Percentiles rank a stretch among this genome's conserved stretches.
phyloP scores from a whole-genome alignment of 495 filamentous ascomycete species.

The Trichoderma asperelloides region DNA sequence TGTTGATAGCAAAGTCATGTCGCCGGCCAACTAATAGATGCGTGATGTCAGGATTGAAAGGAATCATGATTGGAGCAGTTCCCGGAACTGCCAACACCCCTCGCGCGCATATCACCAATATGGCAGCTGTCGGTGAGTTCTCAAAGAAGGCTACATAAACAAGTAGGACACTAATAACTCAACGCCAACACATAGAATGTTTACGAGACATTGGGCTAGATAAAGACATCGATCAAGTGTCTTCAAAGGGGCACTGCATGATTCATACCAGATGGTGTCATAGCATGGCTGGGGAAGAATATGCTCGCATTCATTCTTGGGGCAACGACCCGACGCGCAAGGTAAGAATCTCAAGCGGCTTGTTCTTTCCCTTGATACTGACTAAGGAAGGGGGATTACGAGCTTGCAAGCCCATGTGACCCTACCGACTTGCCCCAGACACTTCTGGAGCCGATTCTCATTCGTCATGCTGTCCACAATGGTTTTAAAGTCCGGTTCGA shows the following conservation, averaged over 20 bases:
- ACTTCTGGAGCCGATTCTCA: constrained; percentile 42
- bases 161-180: too few relatives aligned
- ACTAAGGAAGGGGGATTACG: constrained; percentile 51
- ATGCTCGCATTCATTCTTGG: constrained; percentile 44
- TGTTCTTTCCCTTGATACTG: too few relatives aligned
- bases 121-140: constrained; percentile 21
- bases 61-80: constrained; percentile 38
- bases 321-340: constrained; percentile 39
- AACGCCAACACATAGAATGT: constrained; percentile 29
- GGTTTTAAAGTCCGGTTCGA: constrained; percentile 38
- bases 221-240: constrained; percentile 25
- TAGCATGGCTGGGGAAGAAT: constrained; percentile 47
- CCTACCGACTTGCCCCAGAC: constrained; percentile 44
- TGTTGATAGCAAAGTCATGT: neutral
- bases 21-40: neutral
- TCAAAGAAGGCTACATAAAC: neutral
- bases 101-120: constrained; percentile 48
- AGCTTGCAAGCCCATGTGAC: constrained; percentile 37
- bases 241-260: constrained; percentile 32
- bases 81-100: constrained; percentile 44
- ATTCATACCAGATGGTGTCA: constrained; percentile 45
- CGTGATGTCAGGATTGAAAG: constrained; percentile 28
- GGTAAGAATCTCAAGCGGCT: too few relatives aligned
- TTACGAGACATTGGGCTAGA: constrained; percentile 45
- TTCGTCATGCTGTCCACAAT: constrained; percentile 30